These are phyloP conservation scores for Boletus rubescentipes DNA, from an alignment of 768 basidiomycete genomes.

Conservation along the genomic window DNA sequence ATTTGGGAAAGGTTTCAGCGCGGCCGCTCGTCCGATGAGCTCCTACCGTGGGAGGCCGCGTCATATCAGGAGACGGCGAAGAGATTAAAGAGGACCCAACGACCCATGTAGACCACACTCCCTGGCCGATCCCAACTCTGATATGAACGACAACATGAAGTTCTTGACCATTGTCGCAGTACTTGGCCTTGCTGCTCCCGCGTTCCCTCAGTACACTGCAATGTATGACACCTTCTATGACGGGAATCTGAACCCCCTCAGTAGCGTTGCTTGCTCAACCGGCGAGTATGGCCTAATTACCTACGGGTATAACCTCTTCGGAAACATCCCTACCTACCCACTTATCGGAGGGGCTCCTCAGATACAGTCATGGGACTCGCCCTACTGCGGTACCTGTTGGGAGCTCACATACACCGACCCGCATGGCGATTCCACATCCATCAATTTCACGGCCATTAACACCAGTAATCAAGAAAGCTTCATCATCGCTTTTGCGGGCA, in stretches of 20 bases:
- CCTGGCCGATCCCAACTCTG: too few relatives aligned
- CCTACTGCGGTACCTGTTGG: constrained; percentile 62
- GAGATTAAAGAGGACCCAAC: too few relatives aligned
- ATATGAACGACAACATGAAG: too few relatives aligned
- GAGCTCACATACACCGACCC: constrained; percentile 43
- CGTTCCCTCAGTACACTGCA: constrained; percentile 22
- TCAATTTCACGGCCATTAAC: constrained; percentile 56
- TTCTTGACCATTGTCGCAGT: not conserved
- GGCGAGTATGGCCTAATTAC: constrained; percentile 40
- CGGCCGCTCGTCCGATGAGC: too few relatives aligned
- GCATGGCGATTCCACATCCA: constrained; percentile 31
- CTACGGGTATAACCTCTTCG: not conserved
- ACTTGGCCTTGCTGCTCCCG: constrained; percentile 8
- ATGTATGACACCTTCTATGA: constrained; percentile 54
- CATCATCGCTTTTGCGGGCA: constrained; percentile 33
- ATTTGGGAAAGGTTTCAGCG: too few relatives aligned
- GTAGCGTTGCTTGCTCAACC: constrained; percentile 49
- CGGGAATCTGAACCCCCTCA: constrained; percentile 37
- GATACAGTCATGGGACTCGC: constrained; percentile 51
- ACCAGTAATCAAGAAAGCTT: constrained; percentile 39
- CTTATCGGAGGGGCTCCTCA: constrained; percentile 56
- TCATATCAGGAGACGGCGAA: too few relatives aligned
- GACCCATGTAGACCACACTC: too few relatives aligned
- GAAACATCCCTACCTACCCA: constrained; percentile 19
- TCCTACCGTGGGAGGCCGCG: too few relatives aligned